Conservation (phyloP, 2,329 filamentous ascomycete species). For the Xylariomycetidae sp. region DNA sequence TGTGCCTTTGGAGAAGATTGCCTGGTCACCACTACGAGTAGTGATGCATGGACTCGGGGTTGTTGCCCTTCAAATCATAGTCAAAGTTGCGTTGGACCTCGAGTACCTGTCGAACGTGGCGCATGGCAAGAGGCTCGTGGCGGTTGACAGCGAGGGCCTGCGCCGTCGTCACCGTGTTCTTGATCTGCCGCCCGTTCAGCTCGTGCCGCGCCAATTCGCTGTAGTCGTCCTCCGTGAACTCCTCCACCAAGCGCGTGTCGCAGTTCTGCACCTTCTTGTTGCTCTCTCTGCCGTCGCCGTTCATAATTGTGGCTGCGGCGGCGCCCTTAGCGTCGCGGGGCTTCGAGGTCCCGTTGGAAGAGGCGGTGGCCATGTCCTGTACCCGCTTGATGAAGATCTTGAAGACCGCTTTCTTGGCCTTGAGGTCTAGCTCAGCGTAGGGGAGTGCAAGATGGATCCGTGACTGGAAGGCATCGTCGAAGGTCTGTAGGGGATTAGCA, state of each 20-base stretch:
- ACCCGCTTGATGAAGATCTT: slow-evolving; percentile 76
- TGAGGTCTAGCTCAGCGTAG: slow-evolving; percentile 67
- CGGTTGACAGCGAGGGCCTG: slow-evolving; percentile 78
- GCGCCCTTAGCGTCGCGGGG: slow-evolving; percentile 27
- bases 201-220: slow-evolving; percentile 60
- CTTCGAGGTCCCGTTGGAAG: neutral
- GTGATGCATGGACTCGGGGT: slow-evolving; percentile 76
- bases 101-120: slow-evolving; percentile 75
- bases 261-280: too few species aligned
- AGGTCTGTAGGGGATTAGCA: slow-evolving; percentile 46
- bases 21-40: too few species aligned
- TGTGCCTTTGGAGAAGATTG: too few species aligned
- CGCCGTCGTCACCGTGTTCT: slow-evolving; percentile 78
- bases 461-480: slow-evolving; percentile 85
- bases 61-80: slow-evolving; percentile 76
- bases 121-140: slow-evolving; percentile 64
- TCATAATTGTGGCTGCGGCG: neutral
- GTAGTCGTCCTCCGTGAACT: slow-evolving; percentile 62
- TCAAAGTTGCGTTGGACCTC: slow-evolving; percentile 80
- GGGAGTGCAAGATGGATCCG: slow-evolving; percentile 80
- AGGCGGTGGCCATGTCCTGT: slow-evolving; percentile 27
- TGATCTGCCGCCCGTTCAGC: slow-evolving; percentile 65
- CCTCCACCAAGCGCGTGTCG: slow-evolving; percentile 37
- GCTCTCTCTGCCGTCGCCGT: neutral
- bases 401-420: slow-evolving; percentile 75